Evolutionary conservation across 2,329 filamentous ascomycete genomes (phyloP).

Genomic region (Aspergillus brunneoviolaceus): DNA sequence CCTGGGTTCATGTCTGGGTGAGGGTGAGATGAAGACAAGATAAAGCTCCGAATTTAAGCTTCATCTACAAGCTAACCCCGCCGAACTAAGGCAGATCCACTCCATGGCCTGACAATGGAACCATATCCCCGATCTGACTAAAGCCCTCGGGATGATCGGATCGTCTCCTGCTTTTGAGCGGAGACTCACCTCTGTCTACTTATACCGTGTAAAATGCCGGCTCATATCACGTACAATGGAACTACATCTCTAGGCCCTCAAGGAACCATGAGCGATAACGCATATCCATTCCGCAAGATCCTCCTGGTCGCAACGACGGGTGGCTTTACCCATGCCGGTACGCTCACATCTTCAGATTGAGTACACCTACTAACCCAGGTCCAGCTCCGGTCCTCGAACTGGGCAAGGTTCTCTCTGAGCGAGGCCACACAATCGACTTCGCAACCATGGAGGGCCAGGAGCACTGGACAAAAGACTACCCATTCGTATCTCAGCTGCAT

Average conservation of each 20-base stretch:
- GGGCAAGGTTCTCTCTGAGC: constrained; percentile 32
- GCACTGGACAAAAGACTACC: constrained; percentile 30
- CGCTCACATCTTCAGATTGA: not conserved
- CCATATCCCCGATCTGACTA: not conserved
- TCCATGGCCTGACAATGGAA: not conserved
- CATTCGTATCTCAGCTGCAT: constrained; percentile 34
- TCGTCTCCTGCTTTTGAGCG: not conserved
- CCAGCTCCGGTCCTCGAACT: constrained; percentile 40
- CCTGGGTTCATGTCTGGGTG: not conserved
- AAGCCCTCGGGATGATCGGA: too few species aligned
- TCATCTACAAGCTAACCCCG: not conserved
- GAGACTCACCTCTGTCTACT: not conserved
- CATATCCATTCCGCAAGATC: constrained; percentile 24
- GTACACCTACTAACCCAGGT: not conserved
- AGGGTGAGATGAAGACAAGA: not conserved
- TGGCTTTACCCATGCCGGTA: constrained; percentile 40
- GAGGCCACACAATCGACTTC: constrained; percentile 41
- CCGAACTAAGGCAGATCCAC: not conserved
- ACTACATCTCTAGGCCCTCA: too few species aligned
- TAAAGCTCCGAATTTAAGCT: not conserved
- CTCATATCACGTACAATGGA: too few species aligned
- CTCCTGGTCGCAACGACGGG: constrained; percentile 38
- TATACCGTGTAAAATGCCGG: not conserved
- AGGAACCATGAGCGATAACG: not conserved
- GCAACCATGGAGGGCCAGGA: constrained; percentile 42